Conservation (phyloP, 2,329 filamentous ascomycete genomes). For the Calonectria honghensis region DNA sequence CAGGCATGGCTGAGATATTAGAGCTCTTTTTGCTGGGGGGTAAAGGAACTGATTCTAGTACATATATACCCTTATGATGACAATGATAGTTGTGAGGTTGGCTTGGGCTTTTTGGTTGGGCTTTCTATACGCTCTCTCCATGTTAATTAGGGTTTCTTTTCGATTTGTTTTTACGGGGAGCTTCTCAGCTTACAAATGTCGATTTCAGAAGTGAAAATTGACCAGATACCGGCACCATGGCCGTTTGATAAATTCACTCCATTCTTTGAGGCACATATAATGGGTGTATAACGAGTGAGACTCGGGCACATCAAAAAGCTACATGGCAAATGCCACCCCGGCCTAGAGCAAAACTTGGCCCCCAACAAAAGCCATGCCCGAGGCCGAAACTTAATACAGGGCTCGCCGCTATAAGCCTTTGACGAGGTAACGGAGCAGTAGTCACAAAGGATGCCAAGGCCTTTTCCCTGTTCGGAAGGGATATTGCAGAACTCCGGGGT, state of each 20-base stretch:
- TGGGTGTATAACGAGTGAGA: not conserved
- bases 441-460: not conserved
- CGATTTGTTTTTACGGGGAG: not conserved
- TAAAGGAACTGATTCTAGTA: not conserved
- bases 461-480: not conserved
- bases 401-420: not conserved
- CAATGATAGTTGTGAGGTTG: not conserved
- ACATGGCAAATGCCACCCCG: not conserved
- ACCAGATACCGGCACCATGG: not conserved
- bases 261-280: not conserved
- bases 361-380: not conserved
- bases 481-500: not conserved
- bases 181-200: not conserved
- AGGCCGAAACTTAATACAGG: not conserved
- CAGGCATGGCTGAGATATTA: not conserved
- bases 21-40: not conserved
- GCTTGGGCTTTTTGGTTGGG: not conserved
- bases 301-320: not conserved
- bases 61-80: slow-evolving; percentile 20
- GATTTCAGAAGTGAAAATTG: slow-evolving; percentile 20
- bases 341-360: not conserved
- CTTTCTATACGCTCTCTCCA: slow-evolving; percentile 10
- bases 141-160: not conserved
- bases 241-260: not conserved
- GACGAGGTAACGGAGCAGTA: not conserved